Evolutionary conservation across 176 grass and related monocot species (phyloP).

Genomic region (Elaeis guineensis): DNA sequence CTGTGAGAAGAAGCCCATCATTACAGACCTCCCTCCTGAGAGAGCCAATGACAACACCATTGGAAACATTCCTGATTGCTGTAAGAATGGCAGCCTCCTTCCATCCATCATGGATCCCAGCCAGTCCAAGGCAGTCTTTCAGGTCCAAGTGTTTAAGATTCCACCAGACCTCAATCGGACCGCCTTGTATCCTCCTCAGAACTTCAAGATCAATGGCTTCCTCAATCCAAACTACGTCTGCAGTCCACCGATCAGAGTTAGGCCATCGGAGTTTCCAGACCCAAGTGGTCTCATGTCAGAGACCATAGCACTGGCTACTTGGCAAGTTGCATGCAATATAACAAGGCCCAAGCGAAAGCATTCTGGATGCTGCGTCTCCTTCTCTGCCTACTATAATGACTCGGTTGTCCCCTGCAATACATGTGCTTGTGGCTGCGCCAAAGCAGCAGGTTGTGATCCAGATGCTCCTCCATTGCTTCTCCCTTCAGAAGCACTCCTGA

Average conservation of each 20-base stretch:
- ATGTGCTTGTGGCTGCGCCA: constrained; percentile 60
- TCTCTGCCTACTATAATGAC: constrained; percentile 80
- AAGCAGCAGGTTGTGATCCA: constrained; percentile 41
- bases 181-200: constrained; percentile 59
- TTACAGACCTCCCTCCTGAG: constrained; percentile 86
- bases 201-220: constrained; percentile 69
- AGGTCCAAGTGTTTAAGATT: constrained; percentile 76
- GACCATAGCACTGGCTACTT: constrained; percentile 58
- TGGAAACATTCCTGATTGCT: constrained; percentile 79
- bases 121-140: constrained; percentile 69
- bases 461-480: constrained; percentile 39
- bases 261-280: constrained; percentile 71
- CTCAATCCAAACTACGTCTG: constrained; percentile 66
- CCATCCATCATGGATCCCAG: constrained; percentile 52
- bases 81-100: constrained; percentile 90
- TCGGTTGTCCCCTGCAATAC: constrained; percentile 73
- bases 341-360: constrained; percentile 44
- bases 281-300: constrained; percentile 55
- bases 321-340: constrained; percentile 89
- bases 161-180: constrained; percentile 90
- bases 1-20: constrained; percentile 79
- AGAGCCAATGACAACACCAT: constrained; percentile 57
- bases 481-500: constrained; percentile 65
- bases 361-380: constrained; percentile 79
- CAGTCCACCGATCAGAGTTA: constrained; percentile 53